Evolutionary conservation across 2,329 filamentous ascomycete genomes (phyloP).

Genomic region (Hymenoscyphus albidus): DNA sequence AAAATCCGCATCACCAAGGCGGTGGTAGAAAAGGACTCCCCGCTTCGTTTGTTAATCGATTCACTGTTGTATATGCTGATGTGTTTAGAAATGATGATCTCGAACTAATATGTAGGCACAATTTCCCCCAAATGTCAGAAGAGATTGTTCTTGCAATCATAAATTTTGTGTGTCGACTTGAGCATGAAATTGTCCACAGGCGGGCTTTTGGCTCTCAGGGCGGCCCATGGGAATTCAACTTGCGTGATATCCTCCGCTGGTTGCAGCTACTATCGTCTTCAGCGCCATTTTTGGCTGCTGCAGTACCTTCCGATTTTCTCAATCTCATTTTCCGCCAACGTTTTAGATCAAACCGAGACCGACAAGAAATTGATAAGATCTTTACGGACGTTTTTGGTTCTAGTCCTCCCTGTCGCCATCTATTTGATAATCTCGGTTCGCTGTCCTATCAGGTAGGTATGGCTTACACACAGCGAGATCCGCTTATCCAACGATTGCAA

Average conservation of each 20-base stretch:
- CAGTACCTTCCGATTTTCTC: constrained; percentile 67
- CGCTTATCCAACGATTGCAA: constrained; percentile 47
- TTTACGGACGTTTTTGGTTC: constrained; percentile 61
- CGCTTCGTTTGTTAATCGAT: constrained; percentile 94
- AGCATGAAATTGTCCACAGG: constrained; percentile 62
- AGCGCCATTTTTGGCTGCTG: constrained; percentile 57
- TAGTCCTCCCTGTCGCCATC: constrained; percentile 48
- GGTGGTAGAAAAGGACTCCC: constrained; percentile 92
- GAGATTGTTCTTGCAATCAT: constrained; percentile 66
- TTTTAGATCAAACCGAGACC: constrained; percentile 72
- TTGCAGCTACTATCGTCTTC: constrained; percentile 64
- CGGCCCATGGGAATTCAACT: constrained; percentile 92
- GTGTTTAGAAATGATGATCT: constrained; percentile 80
- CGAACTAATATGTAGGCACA: constrained; percentile 72
- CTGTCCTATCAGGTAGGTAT: constrained; percentile 74
- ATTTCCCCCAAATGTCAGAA: constrained; percentile 62
- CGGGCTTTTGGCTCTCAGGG: constrained; percentile 58
- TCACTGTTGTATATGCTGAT: constrained; percentile 96
- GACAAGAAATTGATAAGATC: constrained; percentile 58
- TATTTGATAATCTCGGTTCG: constrained; percentile 67
- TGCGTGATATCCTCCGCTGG: constrained; percentile 89
- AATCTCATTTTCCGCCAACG: constrained; percentile 81
- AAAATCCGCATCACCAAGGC: constrained; percentile 96
- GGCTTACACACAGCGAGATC: constrained; percentile 62
- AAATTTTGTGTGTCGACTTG: constrained; percentile 74